Evolutionary conservation across 345 rosid species (phyloP).

Genomic region (Eucalyptus brandiana): DNA sequence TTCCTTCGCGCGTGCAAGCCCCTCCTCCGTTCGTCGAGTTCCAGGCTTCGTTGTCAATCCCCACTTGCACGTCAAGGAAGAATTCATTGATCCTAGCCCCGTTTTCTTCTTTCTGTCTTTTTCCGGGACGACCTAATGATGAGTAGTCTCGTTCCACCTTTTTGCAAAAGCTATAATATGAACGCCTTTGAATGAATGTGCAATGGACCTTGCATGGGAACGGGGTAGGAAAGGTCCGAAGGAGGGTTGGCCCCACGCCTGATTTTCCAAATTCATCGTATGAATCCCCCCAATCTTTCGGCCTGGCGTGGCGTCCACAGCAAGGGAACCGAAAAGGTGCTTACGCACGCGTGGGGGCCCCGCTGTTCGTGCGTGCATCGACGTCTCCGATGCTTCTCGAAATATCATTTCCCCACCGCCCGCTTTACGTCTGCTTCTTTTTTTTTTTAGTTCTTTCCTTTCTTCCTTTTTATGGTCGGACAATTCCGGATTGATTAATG

Average conservation of each 20-base stretch:
- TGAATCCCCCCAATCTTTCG: background rate
- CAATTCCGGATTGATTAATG: accelerated
- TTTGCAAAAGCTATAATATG: background rate
- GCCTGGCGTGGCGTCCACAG: background rate
- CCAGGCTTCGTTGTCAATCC: background rate
- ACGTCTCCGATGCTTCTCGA: background rate
- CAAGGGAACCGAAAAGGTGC: background rate
- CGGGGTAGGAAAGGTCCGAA: background rate
- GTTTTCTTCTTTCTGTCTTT: background rate
- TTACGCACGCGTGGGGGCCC: background rate
- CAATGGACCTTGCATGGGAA: background rate
- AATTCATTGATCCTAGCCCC: background rate
- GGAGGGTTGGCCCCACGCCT: background rate
- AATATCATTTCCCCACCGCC: background rate
- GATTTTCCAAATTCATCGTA: background rate
- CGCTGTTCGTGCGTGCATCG: background rate
- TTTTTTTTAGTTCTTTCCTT: too few relatives aligned
- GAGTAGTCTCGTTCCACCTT: background rate
- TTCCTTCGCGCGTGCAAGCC: background rate
- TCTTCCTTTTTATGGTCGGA: background rate
- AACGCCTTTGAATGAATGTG: background rate
- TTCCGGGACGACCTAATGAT: background rate
- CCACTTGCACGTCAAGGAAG: background rate
- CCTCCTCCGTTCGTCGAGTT: background rate
- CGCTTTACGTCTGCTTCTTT: background rate